Conservation (phyloP, 2,329 filamentous ascomycete species). For the Aspergillus sclerotialis region DNA sequence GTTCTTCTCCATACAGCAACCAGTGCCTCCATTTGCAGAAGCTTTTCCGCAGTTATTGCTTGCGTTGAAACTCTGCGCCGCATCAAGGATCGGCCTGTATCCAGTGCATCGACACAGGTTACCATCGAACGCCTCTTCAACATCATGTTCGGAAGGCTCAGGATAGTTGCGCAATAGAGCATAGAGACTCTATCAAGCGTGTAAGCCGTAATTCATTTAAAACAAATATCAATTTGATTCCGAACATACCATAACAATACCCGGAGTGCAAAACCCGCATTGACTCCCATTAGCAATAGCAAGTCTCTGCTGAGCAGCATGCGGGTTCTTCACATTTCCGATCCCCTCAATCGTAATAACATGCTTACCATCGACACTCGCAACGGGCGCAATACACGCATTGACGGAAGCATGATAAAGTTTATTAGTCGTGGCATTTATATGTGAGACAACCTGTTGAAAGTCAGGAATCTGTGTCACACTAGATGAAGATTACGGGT, state of each 20-base stretch:
- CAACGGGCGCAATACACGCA: constrained; percentile 85
- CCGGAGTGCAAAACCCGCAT: constrained; percentile 92
- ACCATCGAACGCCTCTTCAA: constrained; percentile 95
- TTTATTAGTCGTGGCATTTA: constrained; percentile 83
- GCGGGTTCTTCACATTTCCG: constrained; percentile 76
- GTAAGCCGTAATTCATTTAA: not conserved
- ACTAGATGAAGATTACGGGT: not conserved
- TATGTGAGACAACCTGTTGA: constrained; percentile 69
- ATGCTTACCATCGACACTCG: constrained; percentile 94
- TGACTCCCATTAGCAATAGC: constrained; percentile 89
- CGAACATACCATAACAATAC: constrained; percentile 72
- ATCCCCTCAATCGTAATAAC: constrained; percentile 97
- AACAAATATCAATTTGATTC: constrained; percentile 4
- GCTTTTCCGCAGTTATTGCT: constrained; percentile 52
- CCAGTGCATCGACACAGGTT: constrained; percentile 95
- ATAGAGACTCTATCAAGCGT: constrained; percentile 86
- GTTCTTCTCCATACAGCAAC: constrained; percentile 68
- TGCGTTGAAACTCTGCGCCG: constrained; percentile 71
- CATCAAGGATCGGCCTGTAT: constrained; percentile 88
- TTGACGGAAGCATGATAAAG: constrained; percentile 97
- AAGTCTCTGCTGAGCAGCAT: constrained; percentile 85
- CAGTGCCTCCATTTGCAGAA: constrained; percentile 51
- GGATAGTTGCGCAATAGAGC: constrained; percentile 81
- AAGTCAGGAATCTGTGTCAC: constrained; percentile 15
- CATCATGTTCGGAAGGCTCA: constrained; percentile 67